A percentile compares a stretch with the other conserved stretches of the same genome.
Conservation (phyloP, 768 basidiomycete species). For the Leccinum barrowsii region DNA sequence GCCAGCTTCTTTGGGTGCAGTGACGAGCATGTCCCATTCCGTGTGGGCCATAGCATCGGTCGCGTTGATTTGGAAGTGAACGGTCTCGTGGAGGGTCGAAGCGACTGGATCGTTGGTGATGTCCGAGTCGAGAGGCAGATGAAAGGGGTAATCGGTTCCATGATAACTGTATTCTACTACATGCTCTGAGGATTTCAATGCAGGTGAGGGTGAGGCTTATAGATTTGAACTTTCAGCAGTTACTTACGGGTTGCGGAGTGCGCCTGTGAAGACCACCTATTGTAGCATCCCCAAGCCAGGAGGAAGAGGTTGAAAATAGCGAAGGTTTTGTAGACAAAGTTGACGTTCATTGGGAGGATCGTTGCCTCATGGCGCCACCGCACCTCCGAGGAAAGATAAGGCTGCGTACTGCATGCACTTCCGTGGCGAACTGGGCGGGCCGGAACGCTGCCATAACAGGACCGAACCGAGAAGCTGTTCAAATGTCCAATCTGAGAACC, state of each 20-base stretch:
- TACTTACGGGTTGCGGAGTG: neutral
- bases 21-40: constrained; percentile 13
- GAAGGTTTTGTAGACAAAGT: neutral
- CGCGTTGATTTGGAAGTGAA: constrained; percentile 6
- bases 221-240: neutral
- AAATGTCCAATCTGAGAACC: neutral
- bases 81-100: constrained; percentile 13
- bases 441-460: neutral
- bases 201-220: neutral
- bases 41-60: constrained; percentile 3
- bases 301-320: constrained; percentile 6
- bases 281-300: neutral
- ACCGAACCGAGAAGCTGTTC: neutral
- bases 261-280: neutral
- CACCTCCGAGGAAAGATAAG: neutral
- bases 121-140: constrained; percentile 1
- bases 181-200: neutral
- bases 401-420: neutral
- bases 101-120: constrained; percentile 3
- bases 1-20: constrained; percentile 4
- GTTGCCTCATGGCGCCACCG: neutral
- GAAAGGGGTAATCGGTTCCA: constrained; percentile 9
- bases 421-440: neutral
- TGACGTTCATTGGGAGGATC: neutral
- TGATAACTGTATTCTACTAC: constrained; percentile 7